These are phyloP conservation scores for Glarea lozoyensis DNA, from an alignment of 495 filamentous ascomycete species.

Conservation along the genomic window DNA sequence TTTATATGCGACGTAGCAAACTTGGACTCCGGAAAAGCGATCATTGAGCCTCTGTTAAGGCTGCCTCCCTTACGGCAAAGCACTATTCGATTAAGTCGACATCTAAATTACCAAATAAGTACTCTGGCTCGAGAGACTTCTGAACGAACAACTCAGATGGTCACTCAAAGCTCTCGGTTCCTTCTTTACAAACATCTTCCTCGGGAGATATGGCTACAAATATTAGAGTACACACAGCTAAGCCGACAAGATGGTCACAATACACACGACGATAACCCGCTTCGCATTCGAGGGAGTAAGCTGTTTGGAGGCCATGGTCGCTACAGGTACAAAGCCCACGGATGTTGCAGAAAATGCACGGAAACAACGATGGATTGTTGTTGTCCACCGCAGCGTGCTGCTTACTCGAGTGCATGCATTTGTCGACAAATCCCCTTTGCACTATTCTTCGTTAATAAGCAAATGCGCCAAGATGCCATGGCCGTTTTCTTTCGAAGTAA, in stretches of 20 bases:
- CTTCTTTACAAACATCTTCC: background rate
- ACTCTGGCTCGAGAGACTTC: background rate
- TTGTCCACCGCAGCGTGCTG: background rate
- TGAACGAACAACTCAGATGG: background rate
- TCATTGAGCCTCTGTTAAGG: background rate
- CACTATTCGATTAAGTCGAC: background rate
- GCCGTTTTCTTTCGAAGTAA: background rate
- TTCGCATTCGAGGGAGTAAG: background rate
- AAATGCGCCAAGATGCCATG: background rate
- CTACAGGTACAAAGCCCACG: background rate
- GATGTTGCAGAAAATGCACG: background rate
- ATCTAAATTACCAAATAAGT: background rate
- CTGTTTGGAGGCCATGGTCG: background rate
- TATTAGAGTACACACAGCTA: background rate
- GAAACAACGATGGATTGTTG: background rate
- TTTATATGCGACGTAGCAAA: background rate
- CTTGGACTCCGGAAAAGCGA: background rate
- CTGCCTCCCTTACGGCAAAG: background rate
- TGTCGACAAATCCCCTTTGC: background rate
- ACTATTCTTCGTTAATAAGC: background rate
- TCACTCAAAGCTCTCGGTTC: background rate
- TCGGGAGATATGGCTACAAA: background rate
- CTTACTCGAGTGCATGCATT: background rate
- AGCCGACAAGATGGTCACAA: background rate
- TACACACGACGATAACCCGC: background rate